Evolutionary conservation across 2,329 filamentous ascomycete species (phyloP), one percentile per base, ranked within the genome.

Genomic region (Hymenoscyphus scutula): DNA sequence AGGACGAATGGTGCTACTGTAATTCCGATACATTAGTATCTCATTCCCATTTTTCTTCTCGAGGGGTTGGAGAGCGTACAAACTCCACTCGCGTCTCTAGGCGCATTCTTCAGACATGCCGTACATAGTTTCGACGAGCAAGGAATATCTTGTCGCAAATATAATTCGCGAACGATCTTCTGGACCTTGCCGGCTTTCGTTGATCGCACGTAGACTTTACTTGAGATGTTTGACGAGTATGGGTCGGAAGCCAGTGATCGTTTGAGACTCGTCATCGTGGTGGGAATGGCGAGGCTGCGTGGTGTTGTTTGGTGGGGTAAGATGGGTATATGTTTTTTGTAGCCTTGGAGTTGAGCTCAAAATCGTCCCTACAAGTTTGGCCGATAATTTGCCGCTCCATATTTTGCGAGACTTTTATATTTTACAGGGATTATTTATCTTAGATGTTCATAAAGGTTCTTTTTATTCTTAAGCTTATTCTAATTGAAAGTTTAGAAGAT

Each of bases 91-190:
- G 93, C 92, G 79, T 95, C 91, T 67, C 85, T 82, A 1, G 92
- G 93, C 1, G 92, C 91, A 67, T 80, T 84, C 55, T 86, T 82
- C 53, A 90, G 82, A 76, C 95, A 99, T 72, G 77, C 78, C 65
- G 84, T 83, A 80, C 95, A 99, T 53, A 99, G 81, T 76, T 89
- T 90, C 29, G 94, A 98, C 37, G 94, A 97, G 80, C 95, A 99
- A 57, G 95, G 94, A 73, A 99, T 98, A 76, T 99, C 95, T 78
- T 94, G 91, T 76, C 95, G 87, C 65, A 99, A 83, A 77, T 99
- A 99, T 67, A 98, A 84, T 80, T 99, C 95, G 72, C 93, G 88
- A 69, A 99, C 95, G 73, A 99, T 96, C 82, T 99, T 99, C 77
- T 98, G 95, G 64, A 98, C 94, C 80, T 97, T 97, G 77, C 95